A percentile compares a stretch with the other conserved stretches of the same genome.
phyloP scores from a whole-genome alignment of 2,329 filamentous ascomycete species.

The Botrytis squamosa region DNA sequence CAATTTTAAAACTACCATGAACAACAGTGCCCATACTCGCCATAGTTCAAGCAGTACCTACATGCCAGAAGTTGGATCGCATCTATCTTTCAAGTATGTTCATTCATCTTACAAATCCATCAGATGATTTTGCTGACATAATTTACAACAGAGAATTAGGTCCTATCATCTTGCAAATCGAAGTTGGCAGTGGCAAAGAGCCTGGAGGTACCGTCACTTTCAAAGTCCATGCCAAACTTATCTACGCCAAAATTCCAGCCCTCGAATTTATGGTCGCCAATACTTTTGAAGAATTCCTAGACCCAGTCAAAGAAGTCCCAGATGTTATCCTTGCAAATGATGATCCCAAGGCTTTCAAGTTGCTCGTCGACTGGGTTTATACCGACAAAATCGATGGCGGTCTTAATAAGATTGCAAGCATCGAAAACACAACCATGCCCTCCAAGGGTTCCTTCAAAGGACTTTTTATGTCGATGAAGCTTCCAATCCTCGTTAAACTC shows the following conservation, averaged over 20 bases:
- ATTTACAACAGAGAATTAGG: background rate
- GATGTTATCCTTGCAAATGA: background rate
- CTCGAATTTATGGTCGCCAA: background rate
- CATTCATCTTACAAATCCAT: background rate
- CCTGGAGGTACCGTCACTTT: background rate
- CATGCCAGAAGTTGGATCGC: background rate
- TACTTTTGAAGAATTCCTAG: background rate
- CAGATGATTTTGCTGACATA: background rate
- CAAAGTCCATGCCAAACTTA: background rate
- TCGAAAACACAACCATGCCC: background rate
- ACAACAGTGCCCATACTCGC: background rate
- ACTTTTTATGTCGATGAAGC: background rate
- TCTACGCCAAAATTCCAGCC: background rate
- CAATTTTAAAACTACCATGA: background rate
- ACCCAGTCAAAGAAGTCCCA: background rate
- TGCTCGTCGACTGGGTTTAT: background rate
- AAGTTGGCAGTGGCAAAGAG: background rate
- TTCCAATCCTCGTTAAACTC: background rate
- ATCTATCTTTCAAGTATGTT: background rate
- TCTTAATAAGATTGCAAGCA: background rate
- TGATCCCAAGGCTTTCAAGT: background rate
- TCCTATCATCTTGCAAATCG: background rate
- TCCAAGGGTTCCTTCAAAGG: background rate
- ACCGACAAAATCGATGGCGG: background rate
- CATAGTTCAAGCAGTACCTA: background rate